Evolutionary conservation across 305 asterid species (phyloP).

Genomic region (Solanum hybrid): DNA sequence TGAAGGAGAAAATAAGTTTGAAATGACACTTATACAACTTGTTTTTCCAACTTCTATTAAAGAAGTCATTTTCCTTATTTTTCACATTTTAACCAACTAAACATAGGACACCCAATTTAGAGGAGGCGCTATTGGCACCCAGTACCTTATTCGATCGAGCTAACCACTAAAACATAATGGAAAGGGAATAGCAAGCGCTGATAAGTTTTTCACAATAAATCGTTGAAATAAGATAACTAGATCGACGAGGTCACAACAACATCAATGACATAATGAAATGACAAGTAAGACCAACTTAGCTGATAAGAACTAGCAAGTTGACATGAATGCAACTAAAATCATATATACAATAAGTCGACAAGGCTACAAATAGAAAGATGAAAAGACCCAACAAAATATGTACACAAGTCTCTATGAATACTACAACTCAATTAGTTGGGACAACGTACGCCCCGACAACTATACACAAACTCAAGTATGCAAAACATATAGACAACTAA

Average conservation of each 20-base stretch:
- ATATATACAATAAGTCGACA: too few species aligned
- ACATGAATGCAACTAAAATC: neutral
- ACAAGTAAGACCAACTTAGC: neutral
- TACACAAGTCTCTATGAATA: too few species aligned
- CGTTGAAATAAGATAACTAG: neutral
- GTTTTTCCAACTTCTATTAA: neutral
- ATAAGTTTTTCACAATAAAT: neutral
- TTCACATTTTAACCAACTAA: neutral
- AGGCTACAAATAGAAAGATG: too few species aligned
- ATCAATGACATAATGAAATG: neutral
- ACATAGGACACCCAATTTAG: neutral
- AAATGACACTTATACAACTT: neutral
- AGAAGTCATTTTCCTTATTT: neutral
- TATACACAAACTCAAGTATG: too few species aligned
- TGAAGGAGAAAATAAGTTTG: neutral
- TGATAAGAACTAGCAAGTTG: neutral
- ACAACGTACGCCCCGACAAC: too few species aligned
- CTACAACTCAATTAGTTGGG: too few species aligned
- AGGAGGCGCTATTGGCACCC: neutral
- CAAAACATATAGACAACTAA: too few species aligned
- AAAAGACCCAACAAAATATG: too few species aligned
- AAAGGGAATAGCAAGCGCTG: neutral
- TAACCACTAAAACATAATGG: neutral
- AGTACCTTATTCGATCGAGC: neutral
- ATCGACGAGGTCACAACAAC: neutral